Percentiles rank a stretch among this genome's conserved stretches.
Conservation (phyloP, 2,329 filamentous ascomycete species). For the Aphanoascus verrucosus region DNA sequence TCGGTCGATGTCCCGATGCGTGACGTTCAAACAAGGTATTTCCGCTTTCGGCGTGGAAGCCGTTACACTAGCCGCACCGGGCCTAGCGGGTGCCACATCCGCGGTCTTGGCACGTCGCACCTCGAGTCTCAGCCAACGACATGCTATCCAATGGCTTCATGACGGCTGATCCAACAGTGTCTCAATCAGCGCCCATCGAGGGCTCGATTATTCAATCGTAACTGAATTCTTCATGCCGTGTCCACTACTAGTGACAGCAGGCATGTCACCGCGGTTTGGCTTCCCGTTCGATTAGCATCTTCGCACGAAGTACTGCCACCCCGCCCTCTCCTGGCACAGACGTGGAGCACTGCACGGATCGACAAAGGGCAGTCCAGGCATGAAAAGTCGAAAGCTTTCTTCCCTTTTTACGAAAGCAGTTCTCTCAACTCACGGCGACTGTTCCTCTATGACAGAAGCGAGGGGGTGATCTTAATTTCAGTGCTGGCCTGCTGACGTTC, state of each 20-base stretch:
- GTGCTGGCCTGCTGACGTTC: background rate
- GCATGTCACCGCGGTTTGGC: no score
- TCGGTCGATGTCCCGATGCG: background rate
- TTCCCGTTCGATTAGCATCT: background rate
- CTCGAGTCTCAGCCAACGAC: background rate
- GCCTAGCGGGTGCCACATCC: conserved; percentile 2
- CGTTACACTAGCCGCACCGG: background rate
- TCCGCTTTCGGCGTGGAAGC: background rate
- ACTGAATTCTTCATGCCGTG: conserved; percentile 4
- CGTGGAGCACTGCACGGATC: background rate
- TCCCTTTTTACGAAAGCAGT: conserved; percentile 1
- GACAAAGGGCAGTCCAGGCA: background rate
- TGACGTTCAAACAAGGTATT: conserved; percentile 2
- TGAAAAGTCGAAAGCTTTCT: conserved; percentile 7
- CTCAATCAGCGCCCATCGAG: background rate
- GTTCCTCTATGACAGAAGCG: background rate
- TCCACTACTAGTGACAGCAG: background rate
- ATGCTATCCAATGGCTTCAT: background rate
- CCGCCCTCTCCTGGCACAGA: background rate
- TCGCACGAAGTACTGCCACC: background rate
- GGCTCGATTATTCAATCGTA: conserved; percentile 1
- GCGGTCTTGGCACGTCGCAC: conserved; percentile 7
- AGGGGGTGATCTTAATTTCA: background rate
- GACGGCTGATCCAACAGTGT: background rate
- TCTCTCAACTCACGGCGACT: background rate